Base-by-base conservation (phyloP, 2,329 filamentous ascomycete genomes). In the Fusarium zealandicum region DNA sequence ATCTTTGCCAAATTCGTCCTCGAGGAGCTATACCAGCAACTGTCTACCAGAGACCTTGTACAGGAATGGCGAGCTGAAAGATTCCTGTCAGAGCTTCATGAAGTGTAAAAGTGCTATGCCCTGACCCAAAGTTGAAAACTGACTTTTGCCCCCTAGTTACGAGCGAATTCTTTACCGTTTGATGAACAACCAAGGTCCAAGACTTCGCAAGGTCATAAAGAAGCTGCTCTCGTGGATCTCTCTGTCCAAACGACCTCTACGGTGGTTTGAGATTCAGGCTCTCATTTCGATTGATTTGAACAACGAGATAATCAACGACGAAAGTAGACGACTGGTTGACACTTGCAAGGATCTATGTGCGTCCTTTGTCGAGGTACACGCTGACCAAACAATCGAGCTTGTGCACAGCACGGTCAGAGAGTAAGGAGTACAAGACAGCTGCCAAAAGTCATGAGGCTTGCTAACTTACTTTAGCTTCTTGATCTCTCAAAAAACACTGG, bases 211-310 rank as follows among this genome's bases (percentile, higher is more conserved):
- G 6, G 31, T 20, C n/a, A 20, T 43, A 6, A 37, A n/a, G 11
- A 20, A 47, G 14, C 37, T 59, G 12, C 44, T 59, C 1, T 49
- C 47, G 9, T 55, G 53, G 47, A 32, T 59, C 7, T 44, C 40
- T 5, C 44, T 53, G 16, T 48, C 56, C 2, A 55, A 42, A 13
- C 41, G 56, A 14, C 52, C 56, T 4, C 44, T 59, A 12, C 18
- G 43, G 2, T 59, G 56, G 56, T 48, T 49, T 12, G 56, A 59
- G 41, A 56, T 59, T 5, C 56, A 59, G 18, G 39, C 25, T 14
- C 39, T 39, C 9, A 36, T 56, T 12, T 51, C 31, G n/a, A 53
- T 59, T 28, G 48, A 59, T 16, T 22, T 52, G 5, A 52, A 59
- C 10, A 32, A 45, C 6, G 35, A 52, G n/a, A 18, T 17, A 2